Percentiles rank a stretch among this genome's conserved stretches.
phyloP scores from a whole-genome alignment of 2,329 filamentous ascomycete species.

The Colletotrichum endophyticum region DNA sequence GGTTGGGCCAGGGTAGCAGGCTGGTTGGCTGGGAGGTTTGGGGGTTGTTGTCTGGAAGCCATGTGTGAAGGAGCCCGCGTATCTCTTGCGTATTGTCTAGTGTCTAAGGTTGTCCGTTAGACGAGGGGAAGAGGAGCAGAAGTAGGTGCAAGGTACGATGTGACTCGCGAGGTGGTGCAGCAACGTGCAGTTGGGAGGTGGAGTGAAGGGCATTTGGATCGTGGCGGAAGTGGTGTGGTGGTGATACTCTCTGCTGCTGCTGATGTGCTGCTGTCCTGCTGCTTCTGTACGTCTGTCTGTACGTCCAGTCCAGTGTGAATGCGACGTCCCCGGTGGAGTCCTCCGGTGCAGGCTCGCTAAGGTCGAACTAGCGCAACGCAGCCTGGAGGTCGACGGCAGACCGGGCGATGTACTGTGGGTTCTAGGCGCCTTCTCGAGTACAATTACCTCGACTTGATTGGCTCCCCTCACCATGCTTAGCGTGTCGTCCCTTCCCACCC shows the following conservation, averaged over 20 bases:
- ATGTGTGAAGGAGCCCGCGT: neutral
- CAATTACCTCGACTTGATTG: constrained; percentile 6
- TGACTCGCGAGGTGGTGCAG: neutral
- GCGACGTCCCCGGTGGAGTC: neutral
- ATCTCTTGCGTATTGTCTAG: neutral
- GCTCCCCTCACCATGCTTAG: constrained; percentile 7
- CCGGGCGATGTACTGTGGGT: neutral
- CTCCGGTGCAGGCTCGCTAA: neutral
- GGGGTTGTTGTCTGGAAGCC: neutral
- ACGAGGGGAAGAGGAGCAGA: neutral
- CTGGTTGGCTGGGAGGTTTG: neutral
- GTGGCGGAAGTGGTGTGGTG: neutral
- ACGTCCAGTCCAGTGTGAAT: neutral
- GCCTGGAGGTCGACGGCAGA: neutral
- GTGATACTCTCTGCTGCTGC: neutral
- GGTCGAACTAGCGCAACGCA: neutral
- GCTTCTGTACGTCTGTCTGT: neutral
- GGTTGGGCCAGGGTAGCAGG: neutral
- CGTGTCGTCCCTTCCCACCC: neutral
- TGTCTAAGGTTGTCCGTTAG: neutral
- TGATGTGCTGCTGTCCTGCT: neutral
- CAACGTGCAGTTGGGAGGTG: neutral
- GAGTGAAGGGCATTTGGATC: neutral
- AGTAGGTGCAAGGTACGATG: neutral
- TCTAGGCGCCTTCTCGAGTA: neutral